These are phyloP conservation scores for Solanum lycopersicoides DNA, from an alignment of 257 asterid genomes.

Conservation along the genomic window DNA sequence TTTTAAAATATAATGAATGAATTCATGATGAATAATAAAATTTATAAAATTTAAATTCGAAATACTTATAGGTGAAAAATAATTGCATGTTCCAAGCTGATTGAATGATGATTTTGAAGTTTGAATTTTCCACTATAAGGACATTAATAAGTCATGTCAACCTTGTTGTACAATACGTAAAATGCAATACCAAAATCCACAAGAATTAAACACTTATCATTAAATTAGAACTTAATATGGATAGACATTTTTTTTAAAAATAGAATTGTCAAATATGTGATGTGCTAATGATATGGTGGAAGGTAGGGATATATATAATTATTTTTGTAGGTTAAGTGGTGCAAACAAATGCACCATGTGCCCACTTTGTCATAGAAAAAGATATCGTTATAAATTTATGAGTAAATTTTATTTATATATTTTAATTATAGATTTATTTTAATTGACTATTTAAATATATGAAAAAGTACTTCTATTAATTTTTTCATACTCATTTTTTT, in stretches of 20 bases:
- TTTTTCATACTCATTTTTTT: too few relatives aligned
- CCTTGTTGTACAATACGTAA: not conserved
- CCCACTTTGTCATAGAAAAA: not conserved
- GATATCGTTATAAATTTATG: accelerated
- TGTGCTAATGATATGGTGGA: not conserved
- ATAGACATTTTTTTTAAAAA: not conserved
- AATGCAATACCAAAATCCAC: not conserved
- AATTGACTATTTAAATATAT: accelerated
- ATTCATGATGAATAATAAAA: too few relatives aligned
- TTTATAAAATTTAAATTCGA: too few relatives aligned
- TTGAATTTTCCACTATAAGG: not conserved
- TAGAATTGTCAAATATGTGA: not conserved
- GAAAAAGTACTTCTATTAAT: too few relatives aligned
- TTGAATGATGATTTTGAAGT: not conserved
- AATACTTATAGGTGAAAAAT: too few relatives aligned
- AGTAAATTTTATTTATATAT: accelerated
- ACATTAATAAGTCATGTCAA: not conserved
- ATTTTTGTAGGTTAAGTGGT: not conserved
- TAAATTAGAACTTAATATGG: not conserved
- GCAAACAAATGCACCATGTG: not conserved
- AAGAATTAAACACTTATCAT: not conserved
- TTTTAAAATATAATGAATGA: too few relatives aligned
- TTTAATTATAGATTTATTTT: not conserved
- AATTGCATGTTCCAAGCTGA: too few relatives aligned
- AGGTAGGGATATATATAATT: not conserved